A percentile compares a stretch with the other conserved stretches of the same genome.
These are phyloP conservation scores for Dothistroma septosporum DNA, from an alignment of 2,329 filamentous ascomycete species.

Conservation along the genomic window DNA sequence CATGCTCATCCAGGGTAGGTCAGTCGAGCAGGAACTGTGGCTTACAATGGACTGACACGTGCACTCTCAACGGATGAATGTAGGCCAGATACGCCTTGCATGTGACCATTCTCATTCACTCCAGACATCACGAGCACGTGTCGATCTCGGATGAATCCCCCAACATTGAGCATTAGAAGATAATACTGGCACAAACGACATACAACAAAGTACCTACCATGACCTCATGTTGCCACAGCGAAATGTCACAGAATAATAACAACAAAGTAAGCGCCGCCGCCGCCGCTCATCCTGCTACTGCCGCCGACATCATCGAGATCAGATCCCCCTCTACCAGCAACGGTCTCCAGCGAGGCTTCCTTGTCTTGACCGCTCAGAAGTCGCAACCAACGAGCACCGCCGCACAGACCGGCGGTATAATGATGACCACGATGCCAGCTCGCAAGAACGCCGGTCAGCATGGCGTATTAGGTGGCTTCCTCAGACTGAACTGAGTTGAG, in stretches of 20 bases:
- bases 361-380: neutral
- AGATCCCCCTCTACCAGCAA: neutral
- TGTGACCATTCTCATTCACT: too few relatives aligned
- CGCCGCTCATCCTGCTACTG: neutral
- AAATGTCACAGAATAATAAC: neutral
- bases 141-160: too few relatives aligned
- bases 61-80: too few relatives aligned
- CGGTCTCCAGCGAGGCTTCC: neutral
- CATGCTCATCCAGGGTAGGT: too few relatives aligned
- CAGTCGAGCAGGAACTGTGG: too few relatives aligned
- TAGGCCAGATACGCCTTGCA: too few relatives aligned
- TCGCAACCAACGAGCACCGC: neutral
- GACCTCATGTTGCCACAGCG: neutral
- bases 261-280: neutral
- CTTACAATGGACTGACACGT: too few relatives aligned
- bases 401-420: neutral
- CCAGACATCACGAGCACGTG: too few relatives aligned
- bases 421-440: neutral
- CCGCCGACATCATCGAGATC: neutral
- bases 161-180: neutral
- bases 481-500: neutral
- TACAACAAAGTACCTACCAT: neutral
- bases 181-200: neutral
- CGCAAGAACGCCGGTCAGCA: neutral
- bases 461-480: neutral